These are phyloP conservation scores for Phytophthora quininea DNA, from an alignment of 352 stramenopile species.

Conservation along the genomic window DNA sequence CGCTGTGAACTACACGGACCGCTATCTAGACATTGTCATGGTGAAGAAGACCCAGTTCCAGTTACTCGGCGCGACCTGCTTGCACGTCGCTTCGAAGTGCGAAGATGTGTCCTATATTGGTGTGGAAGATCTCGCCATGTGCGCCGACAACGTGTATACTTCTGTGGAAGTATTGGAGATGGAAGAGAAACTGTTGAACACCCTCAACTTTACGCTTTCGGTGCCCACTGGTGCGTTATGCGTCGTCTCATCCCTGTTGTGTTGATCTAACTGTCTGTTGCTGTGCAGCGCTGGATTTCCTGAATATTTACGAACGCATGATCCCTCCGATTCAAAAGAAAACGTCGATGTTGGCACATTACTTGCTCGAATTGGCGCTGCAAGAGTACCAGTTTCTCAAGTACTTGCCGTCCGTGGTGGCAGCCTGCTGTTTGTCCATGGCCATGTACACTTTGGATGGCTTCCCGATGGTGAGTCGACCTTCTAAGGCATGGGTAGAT, in stretches of 20 bases:
- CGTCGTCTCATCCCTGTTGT: background rate
- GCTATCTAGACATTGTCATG: conserved; percentile 89
- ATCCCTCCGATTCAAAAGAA: conserved; percentile 85
- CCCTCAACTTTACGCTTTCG: conserved; percentile 91
- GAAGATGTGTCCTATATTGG: conserved; percentile 94
- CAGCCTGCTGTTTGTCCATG: conserved; percentile 84
- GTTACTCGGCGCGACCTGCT: conserved; percentile 87
- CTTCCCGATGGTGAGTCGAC: conserved; percentile 70
- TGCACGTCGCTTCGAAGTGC: conserved; percentile 92
- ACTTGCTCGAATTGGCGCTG: conserved; percentile 86
- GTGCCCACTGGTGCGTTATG: conserved; percentile 78
- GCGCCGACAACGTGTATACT: conserved; percentile 91
- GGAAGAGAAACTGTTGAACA: conserved; percentile 92
- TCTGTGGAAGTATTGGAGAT: conserved; percentile 90
- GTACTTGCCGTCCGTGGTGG: conserved; percentile 86
- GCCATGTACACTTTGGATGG: conserved; percentile 86
- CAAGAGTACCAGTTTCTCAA: conserved; percentile 91
- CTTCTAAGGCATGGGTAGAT: background rate
- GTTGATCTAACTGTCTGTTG: background rate
- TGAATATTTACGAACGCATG: conserved; percentile 91
- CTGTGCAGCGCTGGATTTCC: conserved; percentile 79
- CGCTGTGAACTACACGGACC: conserved; percentile 91
- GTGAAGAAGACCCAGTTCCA: conserved; percentile 91
- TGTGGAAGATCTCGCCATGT: conserved; percentile 91
- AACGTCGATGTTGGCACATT: conserved; percentile 89